Evolutionary conservation across 78 protist genomes (phyloP).

Genomic region (Dictyostelium intermedium): DNA sequence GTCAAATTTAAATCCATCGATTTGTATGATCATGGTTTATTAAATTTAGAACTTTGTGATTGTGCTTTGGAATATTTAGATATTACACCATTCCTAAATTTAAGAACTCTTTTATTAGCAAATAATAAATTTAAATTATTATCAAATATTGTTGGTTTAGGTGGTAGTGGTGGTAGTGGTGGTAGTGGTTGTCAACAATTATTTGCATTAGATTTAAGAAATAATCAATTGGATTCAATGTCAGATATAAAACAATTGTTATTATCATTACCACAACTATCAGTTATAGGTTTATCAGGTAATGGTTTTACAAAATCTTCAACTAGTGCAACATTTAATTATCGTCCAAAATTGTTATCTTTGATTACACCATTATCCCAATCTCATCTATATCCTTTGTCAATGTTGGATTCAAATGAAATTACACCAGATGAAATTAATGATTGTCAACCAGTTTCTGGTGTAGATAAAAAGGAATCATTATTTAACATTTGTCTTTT

Average conservation of each 20-base stretch:
- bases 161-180: neutral
- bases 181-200: neutral
- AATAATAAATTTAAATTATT: conserved; percentile 27
- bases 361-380: conserved; percentile 11
- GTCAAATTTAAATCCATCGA: neutral
- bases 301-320: neutral
- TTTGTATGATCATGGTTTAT: conserved; percentile 12
- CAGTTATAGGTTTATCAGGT: conserved; percentile 45
- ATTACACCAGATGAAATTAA: conserved; percentile 32
- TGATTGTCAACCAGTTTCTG: neutral
- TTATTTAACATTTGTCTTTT: conserved; percentile 25
- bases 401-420: conserved; percentile 37
- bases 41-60: conserved; percentile 46
- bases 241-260: neutral
- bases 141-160: neutral
- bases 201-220: conserved; percentile 56
- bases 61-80: conserved; percentile 71
- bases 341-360: conserved; percentile 19
- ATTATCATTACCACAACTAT: neutral
- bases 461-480: neutral
- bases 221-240: neutral
- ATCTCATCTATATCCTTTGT: conserved; percentile 19
- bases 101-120: conserved; percentile 38
- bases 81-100: neutral
- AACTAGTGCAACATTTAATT: neutral